Conservation (phyloP, 441 rosid species). For the Pelargonium australe region DNA sequence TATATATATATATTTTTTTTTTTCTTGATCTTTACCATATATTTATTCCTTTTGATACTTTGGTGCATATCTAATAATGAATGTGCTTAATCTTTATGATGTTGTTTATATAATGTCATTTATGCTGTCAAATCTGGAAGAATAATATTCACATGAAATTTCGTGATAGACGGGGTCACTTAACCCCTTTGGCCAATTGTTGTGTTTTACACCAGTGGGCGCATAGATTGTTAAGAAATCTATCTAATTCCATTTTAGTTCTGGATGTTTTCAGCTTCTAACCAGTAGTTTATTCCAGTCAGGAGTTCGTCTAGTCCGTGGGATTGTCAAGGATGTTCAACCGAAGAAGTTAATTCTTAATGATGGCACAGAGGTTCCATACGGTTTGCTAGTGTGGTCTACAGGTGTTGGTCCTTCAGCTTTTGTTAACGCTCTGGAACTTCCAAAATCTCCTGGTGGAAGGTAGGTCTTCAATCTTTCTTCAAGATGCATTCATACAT, state of each 20-base stretch:
- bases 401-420: conserved; percentile 88
- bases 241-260: background rate
- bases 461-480: conserved; percentile 36
- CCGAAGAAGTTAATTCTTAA: conserved; percentile 59
- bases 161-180: too few species aligned
- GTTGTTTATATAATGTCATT: background rate
- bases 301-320: conserved; percentile 78
- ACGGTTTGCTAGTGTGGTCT: conserved; percentile 84
- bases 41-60: background rate
- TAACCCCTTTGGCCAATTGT: too few species aligned
- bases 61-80: background rate
- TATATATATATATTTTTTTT: too few species aligned
- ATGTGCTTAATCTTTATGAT: background rate
- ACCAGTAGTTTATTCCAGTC: conserved; percentile 41
- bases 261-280: conserved; percentile 5
- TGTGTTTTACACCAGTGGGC: background rate
- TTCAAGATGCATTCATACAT: background rate
- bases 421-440: conserved; percentile 53
- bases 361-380: conserved; percentile 80
- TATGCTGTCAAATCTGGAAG: background rate
- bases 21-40: background rate
- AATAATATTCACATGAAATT: background rate
- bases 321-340: conserved; percentile 76
- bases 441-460: conserved; percentile 83
- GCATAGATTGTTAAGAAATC: conserved; percentile 8